Percentiles rank a stretch among this genome's conserved stretches.
Conservation (phyloP, 495 filamentous ascomycete genomes). For the Lindgomyces ingoldianus region DNA sequence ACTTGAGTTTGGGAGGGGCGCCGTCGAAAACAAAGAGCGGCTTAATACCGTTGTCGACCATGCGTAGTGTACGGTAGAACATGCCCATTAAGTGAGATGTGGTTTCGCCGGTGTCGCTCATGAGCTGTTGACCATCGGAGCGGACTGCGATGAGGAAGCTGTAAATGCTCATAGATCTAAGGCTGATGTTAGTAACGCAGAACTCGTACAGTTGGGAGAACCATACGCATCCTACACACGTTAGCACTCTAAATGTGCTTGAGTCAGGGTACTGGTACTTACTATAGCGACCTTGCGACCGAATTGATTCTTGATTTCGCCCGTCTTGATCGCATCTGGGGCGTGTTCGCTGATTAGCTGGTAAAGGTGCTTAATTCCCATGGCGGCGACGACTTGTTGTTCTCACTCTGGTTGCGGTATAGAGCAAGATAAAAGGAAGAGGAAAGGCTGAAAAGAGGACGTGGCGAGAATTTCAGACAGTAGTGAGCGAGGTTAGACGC, state of each 20-base stretch:
- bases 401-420: background rate
- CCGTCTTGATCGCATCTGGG: conserved; percentile 89
- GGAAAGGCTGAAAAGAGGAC: background rate
- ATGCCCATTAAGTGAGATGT: conserved; percentile 98
- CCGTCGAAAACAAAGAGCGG: conserved; percentile 98
- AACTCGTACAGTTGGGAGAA: conserved; percentile 4
- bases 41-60: conserved; percentile 98
- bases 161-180: conserved; percentile 97
- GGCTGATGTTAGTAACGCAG: conserved; percentile 36
- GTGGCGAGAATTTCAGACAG: background rate
- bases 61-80: conserved; percentile 97
- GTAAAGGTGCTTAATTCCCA: conserved; percentile 92
- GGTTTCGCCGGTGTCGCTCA: conserved; percentile 88
- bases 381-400: conserved; percentile 45
- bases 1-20: conserved; percentile 93
- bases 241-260: conserved; percentile 5
- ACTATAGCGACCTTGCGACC: conserved; percentile 96
- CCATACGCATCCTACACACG: conserved; percentile 77
- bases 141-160: conserved; percentile 97
- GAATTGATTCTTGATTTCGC: conserved; percentile 98
- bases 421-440: background rate
- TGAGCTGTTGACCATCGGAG: conserved; percentile 93
- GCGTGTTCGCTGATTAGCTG: conserved; percentile 88
- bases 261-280: conserved; percentile 44
- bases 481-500: background rate